Conservation (phyloP, 2,329 filamentous ascomycete species). For the Monosporascus sp. region DNA sequence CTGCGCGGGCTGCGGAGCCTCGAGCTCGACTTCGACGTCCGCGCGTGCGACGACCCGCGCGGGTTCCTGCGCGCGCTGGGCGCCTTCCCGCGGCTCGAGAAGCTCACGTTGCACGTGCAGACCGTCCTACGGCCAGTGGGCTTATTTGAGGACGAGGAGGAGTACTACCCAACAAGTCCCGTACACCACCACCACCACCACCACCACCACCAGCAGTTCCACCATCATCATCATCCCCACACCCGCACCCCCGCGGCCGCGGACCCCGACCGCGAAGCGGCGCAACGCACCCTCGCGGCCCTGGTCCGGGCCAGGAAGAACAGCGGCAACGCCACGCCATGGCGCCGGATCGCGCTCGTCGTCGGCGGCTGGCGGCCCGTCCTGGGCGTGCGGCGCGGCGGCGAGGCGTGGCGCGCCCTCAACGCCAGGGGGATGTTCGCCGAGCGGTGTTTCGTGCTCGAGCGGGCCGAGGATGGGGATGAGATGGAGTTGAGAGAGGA, state of each 20-base stretch:
- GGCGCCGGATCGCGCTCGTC: slow-evolving; percentile 39
- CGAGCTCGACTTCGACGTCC: slow-evolving; percentile 43
- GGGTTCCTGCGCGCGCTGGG: slow-evolving; percentile 34
- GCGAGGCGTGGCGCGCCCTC: slow-evolving; percentile 33
- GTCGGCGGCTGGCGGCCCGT: slow-evolving; percentile 42
- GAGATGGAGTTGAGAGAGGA: slow-evolving; percentile 18
- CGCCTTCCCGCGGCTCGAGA: slow-evolving; percentile 33
- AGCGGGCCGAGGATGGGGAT: slow-evolving; percentile 14
- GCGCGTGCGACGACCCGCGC: slow-evolving; percentile 26
- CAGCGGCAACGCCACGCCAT: slow-evolving; percentile 16
- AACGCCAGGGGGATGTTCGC: slow-evolving; percentile 39
- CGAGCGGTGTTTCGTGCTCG: slow-evolving; percentile 41
- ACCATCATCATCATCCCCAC: too few relatives aligned
- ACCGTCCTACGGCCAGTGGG: slow-evolving; percentile 33
- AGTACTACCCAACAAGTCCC: too few relatives aligned
- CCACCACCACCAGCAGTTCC: not conserved
- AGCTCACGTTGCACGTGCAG: slow-evolving; percentile 39
- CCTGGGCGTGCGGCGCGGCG: slow-evolving; percentile 35
- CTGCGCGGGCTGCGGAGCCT: slow-evolving; percentile 32
- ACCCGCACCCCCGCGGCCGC: slow-evolving; percentile 9
- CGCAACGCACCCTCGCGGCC: slow-evolving; percentile 26
- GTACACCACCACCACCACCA: too few relatives aligned
- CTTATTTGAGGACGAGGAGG: slow-evolving; percentile 7
- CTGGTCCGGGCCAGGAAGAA: slow-evolving; percentile 26
- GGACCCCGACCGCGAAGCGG: slow-evolving; percentile 30